Conservation (phyloP, 192 early-diverging fungal genomes). For the Coemansia sp. region DNA sequence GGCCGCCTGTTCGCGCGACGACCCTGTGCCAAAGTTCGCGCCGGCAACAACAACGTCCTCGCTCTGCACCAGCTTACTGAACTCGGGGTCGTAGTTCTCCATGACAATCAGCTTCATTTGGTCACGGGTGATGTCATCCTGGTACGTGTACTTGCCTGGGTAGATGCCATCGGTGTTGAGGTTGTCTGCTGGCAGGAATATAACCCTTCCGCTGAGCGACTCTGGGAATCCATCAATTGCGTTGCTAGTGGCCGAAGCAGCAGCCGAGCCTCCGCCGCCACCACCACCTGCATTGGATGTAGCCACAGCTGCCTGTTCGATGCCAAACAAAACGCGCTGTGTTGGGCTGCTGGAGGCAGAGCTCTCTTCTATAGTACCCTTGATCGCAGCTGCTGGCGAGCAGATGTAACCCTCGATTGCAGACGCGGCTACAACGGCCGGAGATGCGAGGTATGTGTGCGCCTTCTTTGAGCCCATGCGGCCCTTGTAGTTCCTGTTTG, state of each 20-base stretch:
- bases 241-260: conserved; percentile 23
- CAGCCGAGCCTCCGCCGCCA: not conserved
- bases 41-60: conserved; percentile 88
- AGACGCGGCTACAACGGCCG: conserved; percentile 94
- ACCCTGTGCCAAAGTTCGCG: conserved; percentile 97
- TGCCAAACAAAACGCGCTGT: conserved; percentile 29
- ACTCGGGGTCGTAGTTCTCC: conserved; percentile 97
- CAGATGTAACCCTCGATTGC: conserved; percentile 85
- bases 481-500: conserved; percentile 99
- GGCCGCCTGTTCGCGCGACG: conserved; percentile 96
- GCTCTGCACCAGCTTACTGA: conserved; percentile 64
- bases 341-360: conserved; percentile 11
- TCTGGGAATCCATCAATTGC: conserved; percentile 71
- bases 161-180: conserved; percentile 99
- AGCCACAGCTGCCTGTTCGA: conserved; percentile 13
- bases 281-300: not conserved
- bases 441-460: conserved; percentile 90
- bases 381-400: conserved; percentile 52
- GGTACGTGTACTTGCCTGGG: conserved; percentile 97
- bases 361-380: conserved; percentile 8
- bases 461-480: conserved; percentile 95
- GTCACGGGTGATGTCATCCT: conserved; percentile 88
- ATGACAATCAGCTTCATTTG: conserved; percentile 94
- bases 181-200: conserved; percentile 92
- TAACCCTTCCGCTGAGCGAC: conserved; percentile 73